phyloP scores from a whole-genome alignment of 352 stramenopile genomes.

The Saprolegnia parasitica region DNA sequence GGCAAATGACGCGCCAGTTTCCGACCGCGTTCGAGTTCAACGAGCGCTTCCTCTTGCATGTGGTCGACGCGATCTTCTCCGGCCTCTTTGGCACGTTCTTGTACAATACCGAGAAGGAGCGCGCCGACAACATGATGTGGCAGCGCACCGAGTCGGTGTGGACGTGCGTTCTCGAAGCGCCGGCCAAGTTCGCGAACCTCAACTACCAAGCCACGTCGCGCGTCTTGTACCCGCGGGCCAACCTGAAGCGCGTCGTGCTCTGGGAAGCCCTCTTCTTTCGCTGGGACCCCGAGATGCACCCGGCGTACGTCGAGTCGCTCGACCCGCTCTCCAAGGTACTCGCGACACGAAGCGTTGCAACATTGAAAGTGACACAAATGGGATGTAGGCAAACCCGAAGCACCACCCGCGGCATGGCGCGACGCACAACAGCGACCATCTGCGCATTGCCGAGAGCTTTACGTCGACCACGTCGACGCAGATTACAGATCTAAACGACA shows the following conservation, averaged over 20 bases:
- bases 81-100: conserved; percentile 78
- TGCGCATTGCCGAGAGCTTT: conserved; percentile 13
- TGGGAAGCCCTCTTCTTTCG: conserved; percentile 86
- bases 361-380: neutral
- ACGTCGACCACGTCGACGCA: conserved; percentile 5
- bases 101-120: conserved; percentile 81
- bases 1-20: conserved; percentile 85
- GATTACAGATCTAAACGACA: conserved; percentile 6
- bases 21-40: conserved; percentile 88
- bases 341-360: conserved; percentile 9
- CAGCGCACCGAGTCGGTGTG: conserved; percentile 80
- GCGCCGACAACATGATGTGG: conserved; percentile 79
- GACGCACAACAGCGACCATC: neutral
- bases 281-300: conserved; percentile 78
- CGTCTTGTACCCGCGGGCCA: conserved; percentile 78
- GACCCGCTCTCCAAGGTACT: conserved; percentile 38
- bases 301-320: conserved; percentile 81
- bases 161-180: conserved; percentile 71
- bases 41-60: conserved; percentile 76
- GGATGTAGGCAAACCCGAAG: neutral
- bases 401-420: neutral
- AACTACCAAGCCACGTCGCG: conserved; percentile 74
- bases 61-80: conserved; percentile 73
- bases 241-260: conserved; percentile 79
- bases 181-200: conserved; percentile 59